These are phyloP conservation scores for Penicillium sp. DNA, from an alignment of 2,329 filamentous ascomycete species.

Conservation along the genomic window DNA sequence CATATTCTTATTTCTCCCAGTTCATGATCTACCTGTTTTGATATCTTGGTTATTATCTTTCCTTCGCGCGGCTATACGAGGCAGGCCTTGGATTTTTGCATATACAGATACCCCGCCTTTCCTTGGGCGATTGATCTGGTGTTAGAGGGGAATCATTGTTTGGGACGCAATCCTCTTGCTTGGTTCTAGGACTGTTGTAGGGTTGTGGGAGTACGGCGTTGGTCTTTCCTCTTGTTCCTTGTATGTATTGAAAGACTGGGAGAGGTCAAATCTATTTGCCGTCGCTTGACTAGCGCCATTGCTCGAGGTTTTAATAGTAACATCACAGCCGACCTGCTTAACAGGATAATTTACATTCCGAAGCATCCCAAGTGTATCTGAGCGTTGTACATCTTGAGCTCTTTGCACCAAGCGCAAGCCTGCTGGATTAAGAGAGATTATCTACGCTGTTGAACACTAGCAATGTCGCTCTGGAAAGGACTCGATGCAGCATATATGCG, in stretches of 20 bases:
- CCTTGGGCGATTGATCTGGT: conserved; percentile 25
- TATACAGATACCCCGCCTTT: conserved; percentile 27
- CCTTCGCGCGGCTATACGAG: conserved; percentile 11
- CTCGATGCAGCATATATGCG: background rate
- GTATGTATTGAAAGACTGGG: conserved; percentile 18
- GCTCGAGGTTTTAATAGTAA: background rate
- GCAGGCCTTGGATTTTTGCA: conserved; percentile 20
- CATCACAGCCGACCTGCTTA: too few species aligned
- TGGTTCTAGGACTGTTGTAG: background rate
- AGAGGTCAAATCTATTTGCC: background rate
- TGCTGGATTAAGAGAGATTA: too few species aligned
- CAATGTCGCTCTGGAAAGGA: background rate
- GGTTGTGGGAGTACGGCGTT: conserved; percentile 19
- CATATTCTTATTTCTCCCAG: conserved; percentile 12
- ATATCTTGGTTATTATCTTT: background rate
- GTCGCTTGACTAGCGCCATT: background rate
- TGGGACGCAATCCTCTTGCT: conserved; percentile 13
- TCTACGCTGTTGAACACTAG: too few species aligned
- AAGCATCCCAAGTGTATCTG: background rate
- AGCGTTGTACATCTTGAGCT: background rate
- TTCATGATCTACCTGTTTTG: conserved; percentile 4
- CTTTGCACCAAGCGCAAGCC: too few species aligned
- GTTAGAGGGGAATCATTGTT: conserved; percentile 25
- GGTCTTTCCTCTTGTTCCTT: conserved; percentile 1
- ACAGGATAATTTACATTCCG: background rate